Base-by-base conservation (phyloP, 192 early-diverging fungal species). In the Coemansia sp. region DNA sequence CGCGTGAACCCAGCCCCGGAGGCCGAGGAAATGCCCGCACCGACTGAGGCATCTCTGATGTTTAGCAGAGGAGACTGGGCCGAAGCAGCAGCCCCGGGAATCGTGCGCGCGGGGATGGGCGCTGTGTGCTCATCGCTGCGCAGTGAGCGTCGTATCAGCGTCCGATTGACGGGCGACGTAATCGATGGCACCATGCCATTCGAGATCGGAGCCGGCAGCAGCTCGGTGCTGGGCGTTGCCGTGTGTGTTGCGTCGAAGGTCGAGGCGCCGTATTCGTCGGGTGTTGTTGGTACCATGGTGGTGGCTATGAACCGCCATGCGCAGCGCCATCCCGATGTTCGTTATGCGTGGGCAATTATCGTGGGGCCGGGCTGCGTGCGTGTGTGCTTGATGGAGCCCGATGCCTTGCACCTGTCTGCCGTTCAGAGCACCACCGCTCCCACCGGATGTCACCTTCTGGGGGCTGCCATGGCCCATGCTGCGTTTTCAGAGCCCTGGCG, bases 341-440 rank as follows among this genome's bases (percentile, higher is more conserved):
- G 77, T 3, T 42, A 68, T 27, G 65, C 62, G 27, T 79, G 77
- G 77, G 77, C 56, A 35, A 21, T 74, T 31, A 39, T 79, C 31
- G 21, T 67, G 39, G 62, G 64, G 41, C 63, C 68, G 13, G 72
- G 72, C 27, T 21, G 45, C 3, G 51, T 63, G 61, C 72, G 77
- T 19, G n/a, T 56, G 11, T 79, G 77, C 29, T 50, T 74, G 51
- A 21, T 79, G 17, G 77, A 79, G 39, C 70, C 65, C 72, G 72
- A 79, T 50, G 77, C 77, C 3, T 74, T 79, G 46, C 77, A 74
- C 34, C 27, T 79, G 17, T 53, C 72, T 4, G 37, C 37, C 1
- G 37, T 39, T 7, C 37, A 39, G 37, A 10, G 7, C 11, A 39
- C 37, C 11, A 11, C 37, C 7, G 37, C 7, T 11, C 11, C 37